Evolutionary conservation across 306 rosid genomes (phyloP), one percentile per base, ranked within the genome.

Genomic region (Begonia peltatifolia): DNA sequence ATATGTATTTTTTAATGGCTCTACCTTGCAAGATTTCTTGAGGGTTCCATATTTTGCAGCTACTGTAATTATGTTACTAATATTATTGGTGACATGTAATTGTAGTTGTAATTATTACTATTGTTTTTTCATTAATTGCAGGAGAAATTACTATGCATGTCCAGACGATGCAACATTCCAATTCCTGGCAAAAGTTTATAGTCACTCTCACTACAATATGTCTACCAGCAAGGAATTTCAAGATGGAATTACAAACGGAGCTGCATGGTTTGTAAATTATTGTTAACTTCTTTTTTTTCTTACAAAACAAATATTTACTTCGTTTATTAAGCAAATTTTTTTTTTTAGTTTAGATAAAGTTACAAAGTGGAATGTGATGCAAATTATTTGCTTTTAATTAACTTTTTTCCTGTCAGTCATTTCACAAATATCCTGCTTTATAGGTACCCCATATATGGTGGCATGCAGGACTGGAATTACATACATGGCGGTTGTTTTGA

Each of bases 381-480:
- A 30, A 30, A 30, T 30, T 30, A 30, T 30, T 30, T 30, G 38
- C 38, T 30, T 30, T 30, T 30, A 30, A 30, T 30, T 30, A 30
- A 30, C 38, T 30, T 30, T 30, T 30, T 30, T 30, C 8, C 38
- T 30, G 38, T 30, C 56, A 47, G 50, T 71, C 70, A 58, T 63
- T 68, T 64, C 53, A 50, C 61, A 54, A 65, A 57, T 47, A 63
- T 55, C 63, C 54, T 65, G 58, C 61, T 69, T 69, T 76, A 30
- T 30, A 90, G 99, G 96, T 90, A 90, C 50, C 99, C 99, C 13
- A 60, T 90, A 54, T 86, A 86, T 52, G 99, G 99, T 52, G 99
- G 94, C 68, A 90, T 90, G 99, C 95, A 90, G 73, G 99, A 86
- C 63, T 90, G 95, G 94, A 90, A 90, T 71, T 90, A 83, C 56